Conservation (phyloP, 78 protist genomes). For the Tieghemostelium lacteum region DNA sequence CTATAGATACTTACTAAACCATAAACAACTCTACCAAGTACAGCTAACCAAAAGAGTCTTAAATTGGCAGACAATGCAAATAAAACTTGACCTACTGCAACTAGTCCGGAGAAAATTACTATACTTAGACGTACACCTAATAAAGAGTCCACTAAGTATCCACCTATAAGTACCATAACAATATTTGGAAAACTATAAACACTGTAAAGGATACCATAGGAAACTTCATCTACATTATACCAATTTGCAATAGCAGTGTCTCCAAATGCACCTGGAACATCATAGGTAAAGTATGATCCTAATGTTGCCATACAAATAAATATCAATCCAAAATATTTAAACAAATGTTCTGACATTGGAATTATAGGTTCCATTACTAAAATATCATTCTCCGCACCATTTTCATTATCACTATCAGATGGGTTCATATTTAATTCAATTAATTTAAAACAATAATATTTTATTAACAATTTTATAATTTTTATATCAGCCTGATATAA, state of each 20-base stretch:
- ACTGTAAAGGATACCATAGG: not conserved
- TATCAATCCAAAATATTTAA: conserved; percentile 47
- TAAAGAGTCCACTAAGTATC: conserved; percentile 37
- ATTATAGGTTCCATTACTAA: too few relatives aligned
- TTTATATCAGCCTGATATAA: too few relatives aligned
- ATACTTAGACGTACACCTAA: conserved; percentile 5
- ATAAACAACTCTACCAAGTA: conserved; percentile 38
- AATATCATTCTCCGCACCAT: too few relatives aligned
- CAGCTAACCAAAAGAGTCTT: not conserved
- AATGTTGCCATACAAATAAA: conserved; percentile 63
- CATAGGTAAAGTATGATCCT: conserved; percentile 61
- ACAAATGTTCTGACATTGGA: not conserved
- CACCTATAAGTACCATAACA: conserved; percentile 20
- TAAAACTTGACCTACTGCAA: conserved; percentile 7
- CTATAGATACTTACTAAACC: not conserved
- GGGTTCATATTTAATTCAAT: too few relatives aligned
- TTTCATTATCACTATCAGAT: too few relatives aligned
- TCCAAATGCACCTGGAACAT: conserved; percentile 70
- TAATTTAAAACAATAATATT: too few relatives aligned
- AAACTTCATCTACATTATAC: too few relatives aligned
- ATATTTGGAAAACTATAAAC: conserved; percentile 31
- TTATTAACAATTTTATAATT: too few relatives aligned
- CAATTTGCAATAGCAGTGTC: too few relatives aligned
- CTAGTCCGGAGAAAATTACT: conserved; percentile 5
- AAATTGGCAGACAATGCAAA: not conserved